Conservation (phyloP, 495 filamentous ascomycete species). For the Aspergillus baeticus region DNA sequence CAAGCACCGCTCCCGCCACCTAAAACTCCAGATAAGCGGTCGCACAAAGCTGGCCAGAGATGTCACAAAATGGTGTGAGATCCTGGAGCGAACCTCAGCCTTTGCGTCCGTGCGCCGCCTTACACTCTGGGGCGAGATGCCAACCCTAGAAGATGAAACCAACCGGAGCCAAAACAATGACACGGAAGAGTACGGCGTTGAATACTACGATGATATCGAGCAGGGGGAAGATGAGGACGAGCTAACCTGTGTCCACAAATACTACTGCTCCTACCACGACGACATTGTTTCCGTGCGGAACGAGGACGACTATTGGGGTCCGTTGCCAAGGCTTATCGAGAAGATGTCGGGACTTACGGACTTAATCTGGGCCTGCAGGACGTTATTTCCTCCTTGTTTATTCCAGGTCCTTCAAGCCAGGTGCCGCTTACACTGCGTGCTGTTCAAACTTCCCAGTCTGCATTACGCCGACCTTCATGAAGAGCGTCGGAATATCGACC, state of each 20-base stretch:
- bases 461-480: background rate
- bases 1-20: too few species aligned
- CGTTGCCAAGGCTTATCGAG: background rate
- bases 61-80: too few species aligned
- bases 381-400: background rate
- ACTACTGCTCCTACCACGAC: background rate
- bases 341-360: background rate
- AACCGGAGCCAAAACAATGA: background rate
- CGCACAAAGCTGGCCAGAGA: too few species aligned
- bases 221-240: background rate
- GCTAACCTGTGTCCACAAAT: background rate
- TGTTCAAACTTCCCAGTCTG: background rate
- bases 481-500: background rate
- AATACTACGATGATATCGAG: background rate
- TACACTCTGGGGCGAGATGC: too few species aligned
- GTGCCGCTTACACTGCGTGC: background rate
- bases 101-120: too few species aligned
- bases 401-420: background rate
- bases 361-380: background rate
- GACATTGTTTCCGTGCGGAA: background rate
- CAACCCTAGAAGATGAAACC: background rate
- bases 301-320: background rate
- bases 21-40: too few species aligned
- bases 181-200: background rate
- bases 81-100: too few species aligned